Base-by-base conservation (phyloP, 345 rosid species). In the Melaleuca quinquenervia region DNA sequence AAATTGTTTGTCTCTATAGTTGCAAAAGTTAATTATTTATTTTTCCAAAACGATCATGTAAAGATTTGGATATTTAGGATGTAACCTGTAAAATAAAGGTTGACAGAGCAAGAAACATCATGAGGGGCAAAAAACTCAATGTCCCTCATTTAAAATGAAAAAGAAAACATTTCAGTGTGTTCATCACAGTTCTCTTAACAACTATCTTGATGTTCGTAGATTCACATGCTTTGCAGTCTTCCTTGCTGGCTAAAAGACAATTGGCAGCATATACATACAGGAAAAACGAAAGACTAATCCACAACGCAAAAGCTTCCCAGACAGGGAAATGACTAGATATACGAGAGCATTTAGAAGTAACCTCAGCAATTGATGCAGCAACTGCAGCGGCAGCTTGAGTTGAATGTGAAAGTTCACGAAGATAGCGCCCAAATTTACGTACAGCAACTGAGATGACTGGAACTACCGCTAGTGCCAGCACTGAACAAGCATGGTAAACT, bases 351-450 rank as follows among this genome's bases (percentile, higher is more conserved):
- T 56, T 70, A 58, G 49, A 26, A 85, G 87, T 45, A 84, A 97
- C 99, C 99, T 97, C 98, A 50, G 98, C 98, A 88, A 97, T 96
- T 29, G 99, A 96, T 54, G 98, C 95, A 89, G 99, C 95, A 83
- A 90, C 93, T 36, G 99, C 99, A 87, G 99, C 98, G 74, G 99
- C 98, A 84, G 98, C 96, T 94, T 97, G 99, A 87, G 97, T 97
- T 86, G 86, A 88, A 90, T 97, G 96, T 36, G 98, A 97, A 88
- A 96, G 98, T 84, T 97, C 99, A 87, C 97, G 95, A 84, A 97
- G 93, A 90, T 91, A 96, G 48, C 94, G 94, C 18, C 99, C 98
- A 16, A 94, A 94, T 80, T 88, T 93, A 75, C 92, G 89, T 52
- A 93, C 98, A 76, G 95, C 93, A 84, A 96, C 88, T 6, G 97